phyloP scores from a whole-genome alignment of 2,329 filamentous ascomycete species.

The Herpotrichia juniperi region DNA sequence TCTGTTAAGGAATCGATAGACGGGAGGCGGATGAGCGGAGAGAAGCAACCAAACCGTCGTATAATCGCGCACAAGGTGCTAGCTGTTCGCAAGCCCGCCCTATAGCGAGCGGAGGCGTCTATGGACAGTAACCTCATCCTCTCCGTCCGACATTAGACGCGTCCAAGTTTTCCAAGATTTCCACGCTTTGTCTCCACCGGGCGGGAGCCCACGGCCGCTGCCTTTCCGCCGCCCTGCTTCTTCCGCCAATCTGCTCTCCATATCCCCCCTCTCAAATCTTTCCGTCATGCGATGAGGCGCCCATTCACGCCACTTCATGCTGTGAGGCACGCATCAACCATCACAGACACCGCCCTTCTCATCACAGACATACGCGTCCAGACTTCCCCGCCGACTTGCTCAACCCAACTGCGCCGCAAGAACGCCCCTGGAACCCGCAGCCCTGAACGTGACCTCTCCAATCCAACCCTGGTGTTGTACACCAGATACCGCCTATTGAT shows the following conservation, averaged over 20 bases:
- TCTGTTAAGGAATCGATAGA: not conserved
- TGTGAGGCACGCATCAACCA: not conserved
- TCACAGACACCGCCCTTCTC: not conserved
- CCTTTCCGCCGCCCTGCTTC: no score
- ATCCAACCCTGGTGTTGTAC: not conserved
- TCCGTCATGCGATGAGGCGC: not conserved
- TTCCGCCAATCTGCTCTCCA: no score
- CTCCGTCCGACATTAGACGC: no score
- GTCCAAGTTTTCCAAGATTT: no score
- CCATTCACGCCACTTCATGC: not conserved
- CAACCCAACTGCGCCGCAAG: not conserved
- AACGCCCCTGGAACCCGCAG: constrained; percentile 1
- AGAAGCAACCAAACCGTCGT: not conserved
- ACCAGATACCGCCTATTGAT: not conserved
- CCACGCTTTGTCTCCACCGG: no score
- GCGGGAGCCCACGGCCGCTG: no score
- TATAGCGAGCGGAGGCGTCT: no score
- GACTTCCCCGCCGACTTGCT: not conserved
- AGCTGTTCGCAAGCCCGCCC: no score
- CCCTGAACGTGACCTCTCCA: not conserved
- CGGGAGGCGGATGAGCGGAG: not conserved
- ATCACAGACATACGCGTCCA: not conserved
- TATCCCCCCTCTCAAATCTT: not conserved
- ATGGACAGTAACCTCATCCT: no score
- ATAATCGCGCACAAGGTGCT: no score